Evolutionary conservation across 2,329 filamentous ascomycete genomes (phyloP), one percentile per base, ranked within the genome.

Genomic region (Arthrinium puccinioides): DNA sequence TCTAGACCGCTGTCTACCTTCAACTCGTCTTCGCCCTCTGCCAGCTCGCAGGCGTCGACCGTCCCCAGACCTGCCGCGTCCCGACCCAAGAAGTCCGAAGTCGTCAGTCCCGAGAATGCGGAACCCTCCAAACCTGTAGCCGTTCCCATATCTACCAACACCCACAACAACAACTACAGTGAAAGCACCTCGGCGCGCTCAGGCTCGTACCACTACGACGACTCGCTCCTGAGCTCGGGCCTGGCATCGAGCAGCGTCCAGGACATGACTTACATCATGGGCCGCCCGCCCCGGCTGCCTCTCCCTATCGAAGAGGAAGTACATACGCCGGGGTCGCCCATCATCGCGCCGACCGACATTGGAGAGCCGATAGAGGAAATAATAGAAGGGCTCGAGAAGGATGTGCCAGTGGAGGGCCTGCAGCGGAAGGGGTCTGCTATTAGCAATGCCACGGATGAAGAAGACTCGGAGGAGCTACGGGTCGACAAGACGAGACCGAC

Each of bases 231-330:
- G 31, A 50, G 61, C 21, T 60, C 64, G 27, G 61, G 71, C 44
- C 56, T 72, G 34, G 62, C 69, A 39, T 72, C 71, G 44, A 73
- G 62, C 59, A 81, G 77, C 51, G 60, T 81, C 47, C 78, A 76
- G 46, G 75, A 78, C 48, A 73, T 81, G 66, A 70, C 71, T 29
- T 82, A 80, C 52, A 63, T 52, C 23, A 60, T 76, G 52, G 68
- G 72, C 41, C 74, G 84, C n/a, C 90, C 90, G 31, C 90, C 90
- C 35, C 83, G 90, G 43, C 70, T 97, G 52, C 90, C 90, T 41
- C 76, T 97, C 41, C 89, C 90, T 38, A 96, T 97, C 51, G 88
- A 94, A 52, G 87, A 96, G 67, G 88, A 94, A 57, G 75, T 85
- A 11, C 82, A 92, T 50, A 87, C 84, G 1, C 90, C 90, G 2